Evolutionary conservation across 306 rosid genomes (phyloP).

Genomic region (Fragaria nilgerrensis): DNA sequence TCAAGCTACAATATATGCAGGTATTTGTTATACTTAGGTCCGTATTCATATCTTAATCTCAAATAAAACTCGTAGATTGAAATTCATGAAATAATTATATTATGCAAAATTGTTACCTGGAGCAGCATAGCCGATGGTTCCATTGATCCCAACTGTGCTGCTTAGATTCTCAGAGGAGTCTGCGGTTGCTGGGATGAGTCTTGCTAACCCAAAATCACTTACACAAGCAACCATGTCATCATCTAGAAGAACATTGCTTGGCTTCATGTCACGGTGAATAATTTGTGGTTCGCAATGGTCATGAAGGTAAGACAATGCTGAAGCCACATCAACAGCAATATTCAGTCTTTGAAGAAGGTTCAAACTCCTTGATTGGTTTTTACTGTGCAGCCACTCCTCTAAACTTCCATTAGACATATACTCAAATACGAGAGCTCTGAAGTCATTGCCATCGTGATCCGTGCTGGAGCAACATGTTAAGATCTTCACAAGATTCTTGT

Average conservation of each 20-base stretch:
- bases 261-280: background rate
- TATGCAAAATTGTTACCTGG: background rate
- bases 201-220: background rate
- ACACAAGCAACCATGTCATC: background rate
- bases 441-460: background rate
- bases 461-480: background rate
- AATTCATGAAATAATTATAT: too few relatives aligned
- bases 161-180: background rate
- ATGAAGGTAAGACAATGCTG: background rate
- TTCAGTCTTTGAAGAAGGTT: background rate
- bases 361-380: background rate
- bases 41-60: too few relatives aligned
- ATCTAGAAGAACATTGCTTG: background rate
- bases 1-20: too few relatives aligned
- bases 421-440: background rate
- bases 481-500: background rate
- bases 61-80: too few relatives aligned
- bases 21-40: too few relatives aligned
- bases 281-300: background rate
- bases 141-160: background rate
- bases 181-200: background rate
- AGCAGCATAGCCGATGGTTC: background rate
- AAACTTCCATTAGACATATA: background rate
- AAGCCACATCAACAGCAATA: background rate
- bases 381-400: background rate